Evolutionary conservation across 495 filamentous ascomycete genomes (phyloP), one percentile per base, ranked within the genome.

Genomic region (Durotheca rogersii): DNA sequence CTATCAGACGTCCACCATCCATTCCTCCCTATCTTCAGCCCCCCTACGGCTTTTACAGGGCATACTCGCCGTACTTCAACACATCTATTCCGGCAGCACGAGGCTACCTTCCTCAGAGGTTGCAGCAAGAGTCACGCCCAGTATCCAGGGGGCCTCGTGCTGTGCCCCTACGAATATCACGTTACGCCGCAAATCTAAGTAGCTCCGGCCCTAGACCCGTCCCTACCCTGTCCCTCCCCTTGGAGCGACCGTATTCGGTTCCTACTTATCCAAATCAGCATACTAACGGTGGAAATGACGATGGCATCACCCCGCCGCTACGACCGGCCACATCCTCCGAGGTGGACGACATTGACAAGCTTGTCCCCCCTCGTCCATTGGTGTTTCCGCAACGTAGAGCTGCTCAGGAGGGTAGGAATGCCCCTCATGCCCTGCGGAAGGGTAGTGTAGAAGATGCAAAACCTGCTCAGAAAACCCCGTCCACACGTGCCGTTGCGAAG

Each of bases 91-190:
- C 42, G 0, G 34, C 49, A 18, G 29, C 55, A 6, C 35, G 38
- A 21, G 48, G 48, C 5, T 58, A 53, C 19, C 49, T 46, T 48
- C 56, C 49, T 33, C 42, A 44, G 12, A 43, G 36, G 12, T 40
- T 23, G 42, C 7, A 32, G 14, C 47, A 15, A 10, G 54, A 47
- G 29, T 39, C 47, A 16, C 41, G 25, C 4, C 29, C 32, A 17
- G 3, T 27, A 15, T 25, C 29, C 17, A 40, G 35, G 37, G 36
- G 45, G 12, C 34, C 44, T 37, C 49, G 33, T 34, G 56, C 56
- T 12, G 19, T 53, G 2, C 56, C 56, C 18, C 21, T 59, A 16
- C 44, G 56, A 23, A 53, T 59, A 36, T 45, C 48, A 7, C 45
- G 44, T 16, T 15, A 12, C 7, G 7, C 40, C 29, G 41, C 41